Evolutionary conservation across 176 grass and related monocot genomes (phyloP), one percentile per base, ranked within the genome.

Genomic region (Chloris gayana): DNA sequence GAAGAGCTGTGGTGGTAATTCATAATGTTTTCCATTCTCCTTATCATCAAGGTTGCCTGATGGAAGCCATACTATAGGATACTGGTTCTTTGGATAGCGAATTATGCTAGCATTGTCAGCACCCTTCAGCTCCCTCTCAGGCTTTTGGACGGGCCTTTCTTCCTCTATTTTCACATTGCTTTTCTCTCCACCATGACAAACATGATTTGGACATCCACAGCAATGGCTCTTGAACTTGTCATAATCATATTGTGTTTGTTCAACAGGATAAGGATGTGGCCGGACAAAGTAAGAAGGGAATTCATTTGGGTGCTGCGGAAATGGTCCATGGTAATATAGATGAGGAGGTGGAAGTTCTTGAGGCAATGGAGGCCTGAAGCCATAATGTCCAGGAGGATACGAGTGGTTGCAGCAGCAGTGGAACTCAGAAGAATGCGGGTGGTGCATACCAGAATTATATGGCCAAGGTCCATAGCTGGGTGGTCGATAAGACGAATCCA

Each of bases 131-230:
- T 94, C 47, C 26, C 24, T 58, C 4, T 90, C 94, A 33, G 38
- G 26, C 17, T 84, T 97, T 25, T 73, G 65, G 71, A 94, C 85
- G 21, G 73, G 65, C 18, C 73, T 87, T 46, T 85, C 79, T 66
- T 98, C 92, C 58, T 92, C 85, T 45, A 88, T 94, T 68, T 72
- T 94, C 37, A 97, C 49, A 39, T 58, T 87, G 26, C 26, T 79
- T 41, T 69, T 91, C 29, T 92, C 54, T n/a, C 51, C 78, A 46
- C 26, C 68, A 82, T 87, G 78, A 46, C 77, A 89, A 49, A 77
- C n/a, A 87, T 91, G 89, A 80, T 92, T 92, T 39, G 92, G 73
- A 70, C 85, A 98, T 18, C 85, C 92, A 72, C 95, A 94, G 9
- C 85, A 89, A 75, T 91, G 90, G 69, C 17, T 76, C 60, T 80